Conservation (phyloP, 2,329 filamentous ascomycete genomes). For the Tolypocladium tundrense region DNA sequence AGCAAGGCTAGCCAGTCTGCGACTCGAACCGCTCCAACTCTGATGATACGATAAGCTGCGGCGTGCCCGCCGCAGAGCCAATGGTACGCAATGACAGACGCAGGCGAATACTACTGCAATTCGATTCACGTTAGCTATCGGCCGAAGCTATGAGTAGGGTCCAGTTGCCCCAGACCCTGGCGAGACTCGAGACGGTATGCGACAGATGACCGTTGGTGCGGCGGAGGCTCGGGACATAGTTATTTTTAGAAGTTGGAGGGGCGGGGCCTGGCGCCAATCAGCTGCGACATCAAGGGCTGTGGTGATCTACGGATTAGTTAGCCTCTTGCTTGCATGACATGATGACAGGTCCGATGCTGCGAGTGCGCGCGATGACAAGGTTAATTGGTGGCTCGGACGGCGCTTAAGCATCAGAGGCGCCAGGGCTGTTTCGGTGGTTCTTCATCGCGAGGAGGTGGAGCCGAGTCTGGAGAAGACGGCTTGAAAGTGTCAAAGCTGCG, state of each 20-base stretch:
- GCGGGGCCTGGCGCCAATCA: background rate
- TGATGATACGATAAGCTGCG: background rate
- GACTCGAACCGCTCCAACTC: no score
- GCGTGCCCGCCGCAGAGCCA: background rate
- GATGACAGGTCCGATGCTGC: background rate
- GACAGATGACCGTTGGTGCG: background rate
- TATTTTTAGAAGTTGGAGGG: background rate
- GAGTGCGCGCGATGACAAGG: background rate
- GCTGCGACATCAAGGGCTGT: background rate
- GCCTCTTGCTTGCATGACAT: background rate
- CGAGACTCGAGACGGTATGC: background rate
- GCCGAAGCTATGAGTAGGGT: background rate
- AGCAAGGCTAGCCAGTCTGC: no score
- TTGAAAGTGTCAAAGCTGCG: background rate
- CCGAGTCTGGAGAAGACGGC: no score
- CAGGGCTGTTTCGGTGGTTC: background rate
- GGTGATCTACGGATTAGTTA: background rate
- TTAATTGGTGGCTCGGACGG: background rate
- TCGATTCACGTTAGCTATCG: background rate
- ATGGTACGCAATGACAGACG: background rate
- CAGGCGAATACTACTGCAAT: background rate
- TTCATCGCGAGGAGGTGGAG: background rate
- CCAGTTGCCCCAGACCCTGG: background rate
- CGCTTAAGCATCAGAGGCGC: background rate
- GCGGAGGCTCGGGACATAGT: background rate